Conservation (phyloP, 2,329 filamentous ascomycete genomes). For the Dactylellina haptotyla region DNA sequence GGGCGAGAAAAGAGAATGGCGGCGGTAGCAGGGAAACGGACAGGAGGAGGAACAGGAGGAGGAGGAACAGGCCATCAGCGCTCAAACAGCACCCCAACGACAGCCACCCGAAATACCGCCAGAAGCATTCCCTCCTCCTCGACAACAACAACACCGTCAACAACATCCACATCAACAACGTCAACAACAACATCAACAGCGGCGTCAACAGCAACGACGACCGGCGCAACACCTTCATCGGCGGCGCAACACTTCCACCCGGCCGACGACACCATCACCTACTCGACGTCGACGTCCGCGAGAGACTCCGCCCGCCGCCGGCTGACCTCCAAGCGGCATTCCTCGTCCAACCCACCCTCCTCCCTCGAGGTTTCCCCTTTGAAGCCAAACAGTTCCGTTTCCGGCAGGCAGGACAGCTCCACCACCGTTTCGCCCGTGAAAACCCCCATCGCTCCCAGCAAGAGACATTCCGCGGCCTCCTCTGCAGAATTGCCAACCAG, state of each 20-base stretch:
- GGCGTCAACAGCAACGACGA: conserved; percentile 21
- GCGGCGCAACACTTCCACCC: conserved; percentile 2
- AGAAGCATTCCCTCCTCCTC: conserved; percentile 42
- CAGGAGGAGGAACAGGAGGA: conserved; percentile 26
- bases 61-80: conserved; percentile 35
- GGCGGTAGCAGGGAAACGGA: conserved; percentile 47
- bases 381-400: conserved; percentile 50
- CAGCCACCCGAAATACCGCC: conserved; percentile 53
- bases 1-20: conserved; percentile 42
- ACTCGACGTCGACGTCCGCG: not conserved
- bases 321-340: conserved; percentile 51
- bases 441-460: conserved; percentile 37
- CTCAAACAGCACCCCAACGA: conserved; percentile 50
- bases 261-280: not conserved
- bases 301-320: conserved; percentile 48
- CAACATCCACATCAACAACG: conserved; percentile 24
- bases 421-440: conserved; percentile 44
- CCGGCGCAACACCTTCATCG: not conserved
- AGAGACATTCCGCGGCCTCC: conserved; percentile 46
- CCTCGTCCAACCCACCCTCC: conserved; percentile 36
- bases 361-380: conserved; percentile 45
- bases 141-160: conserved; percentile 19
- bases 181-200: conserved; percentile 31
- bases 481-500: conserved; percentile 35
- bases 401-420: conserved; percentile 50